Evolutionary conservation across 208 protist species (phyloP), one percentile per base, ranked within the genome.

Genomic region (Trypanosoma mega): DNA sequence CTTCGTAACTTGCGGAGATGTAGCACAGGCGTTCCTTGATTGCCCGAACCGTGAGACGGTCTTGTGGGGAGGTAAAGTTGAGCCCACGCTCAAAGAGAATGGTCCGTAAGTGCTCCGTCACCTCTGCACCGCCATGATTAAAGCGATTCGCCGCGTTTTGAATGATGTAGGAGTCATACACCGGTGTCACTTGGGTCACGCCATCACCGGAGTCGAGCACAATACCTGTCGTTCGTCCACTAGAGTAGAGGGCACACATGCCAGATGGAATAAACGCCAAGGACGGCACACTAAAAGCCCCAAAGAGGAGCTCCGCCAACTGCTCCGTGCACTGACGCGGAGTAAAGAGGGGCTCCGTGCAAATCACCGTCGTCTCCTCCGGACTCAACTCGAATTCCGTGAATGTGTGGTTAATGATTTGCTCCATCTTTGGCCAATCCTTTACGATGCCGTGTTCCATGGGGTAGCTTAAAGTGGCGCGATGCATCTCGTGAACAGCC

Each of bases 191-290:
- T 68, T 99, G 97, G 8, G 97, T 98, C 4, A 99, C 95, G 64
- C 97, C 97, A 73, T 98, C 97, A 34, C 98, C 98, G 49, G 82
- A 92, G 73, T 99, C 97, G 30, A 99, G 74, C 36, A 99, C 97
- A n/a, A 98, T 85, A 56, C 98, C 98, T n/a, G 96, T 99, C 0
- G 82, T 55, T 2, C 97, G 75, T 63, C 97, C 95, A 66, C 91
- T 82, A 12, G 96, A 90, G 72, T 98, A 99, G 0, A 99, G 76
- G 4, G 87, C 84, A 7, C 98, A 62, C 3, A 97, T 72, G 14
- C 64, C 73, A 51, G 82, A 76, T 49, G 94, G 86, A 51, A 81
- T 78, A 36, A 98, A 60, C 63, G 98, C 90, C 24, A 87, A 34
- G 12, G 63, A 77, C n/a, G 78, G 55, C 46, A 98, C 90, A 29